Evolutionary conservation across 75 land plant species (phyloP), one percentile per base, ranked within the genome.

Genomic region (Pinus tabuliformis): DNA sequence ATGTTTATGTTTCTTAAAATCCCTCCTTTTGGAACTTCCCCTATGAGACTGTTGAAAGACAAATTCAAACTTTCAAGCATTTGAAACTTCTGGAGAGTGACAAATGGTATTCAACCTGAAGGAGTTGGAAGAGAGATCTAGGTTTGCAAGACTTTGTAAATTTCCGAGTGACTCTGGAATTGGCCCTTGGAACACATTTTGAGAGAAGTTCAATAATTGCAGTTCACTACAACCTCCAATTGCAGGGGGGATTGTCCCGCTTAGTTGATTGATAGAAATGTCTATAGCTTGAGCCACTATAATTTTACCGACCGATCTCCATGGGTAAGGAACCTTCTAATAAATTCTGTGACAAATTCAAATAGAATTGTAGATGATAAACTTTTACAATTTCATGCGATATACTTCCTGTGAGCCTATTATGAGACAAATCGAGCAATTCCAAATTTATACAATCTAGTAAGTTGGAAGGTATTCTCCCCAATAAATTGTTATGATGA

Each of bases 51-150:
- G 33, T 73, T 73, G 74, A 73, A 73, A 52, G 22, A 45, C 20
- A 73, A 15, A 56, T 73, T 73, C 74, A 73, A 4, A 17, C 37
- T 36, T n/a, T 20, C 20, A 37, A 66, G 70, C 42, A 39, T 36
- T 37, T 66, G 2, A 1, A 66, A 17, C 7, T 66, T 37, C n/a
- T 37, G 17, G n/a, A 66, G 45, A 8, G 37, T 2, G 39, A 37
- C 36, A 26, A 11, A 12, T 52, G 74, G 74, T 4, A 54, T 45
- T 11, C 16, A 0, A 24, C 74, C 74, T 42, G 33, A 73, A 49
- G 56, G 6, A 28, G 45, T 73, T 73, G 16, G 30, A 73, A 3
- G 57, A 73, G 22, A 73, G 74, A 56, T 73, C 57, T 1, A 73
- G 7, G 26, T 64, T 17, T 14, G 13, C 11, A 4, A 73, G 56